Conservation (phyloP, 1,284 basidiomycete genomes). For the Coniferiporia sulphurascens region DNA sequence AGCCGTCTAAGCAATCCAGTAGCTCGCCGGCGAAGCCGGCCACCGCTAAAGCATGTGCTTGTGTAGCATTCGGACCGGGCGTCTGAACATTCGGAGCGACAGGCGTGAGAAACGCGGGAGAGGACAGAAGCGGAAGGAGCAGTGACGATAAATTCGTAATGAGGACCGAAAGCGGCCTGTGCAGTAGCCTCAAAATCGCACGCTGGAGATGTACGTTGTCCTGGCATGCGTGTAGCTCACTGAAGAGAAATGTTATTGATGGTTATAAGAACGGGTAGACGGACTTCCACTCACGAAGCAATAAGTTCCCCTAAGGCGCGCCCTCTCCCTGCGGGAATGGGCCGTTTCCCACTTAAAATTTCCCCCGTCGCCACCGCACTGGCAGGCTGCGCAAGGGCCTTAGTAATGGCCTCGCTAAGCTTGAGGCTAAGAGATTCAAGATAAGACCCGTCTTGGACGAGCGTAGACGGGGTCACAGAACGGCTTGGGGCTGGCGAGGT, state of each 20-base stretch:
- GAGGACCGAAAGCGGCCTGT: slow-evolving; percentile 69
- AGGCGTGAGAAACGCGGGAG: slow-evolving; percentile 52
- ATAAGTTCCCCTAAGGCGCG: slow-evolving; percentile 60
- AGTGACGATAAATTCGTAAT: slow-evolving; percentile 62
- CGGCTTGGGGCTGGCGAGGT: slow-evolving; percentile 36
- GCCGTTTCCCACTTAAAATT: slow-evolving; percentile 54
- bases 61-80: slow-evolving; percentile 56
- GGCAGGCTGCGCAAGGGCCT: slow-evolving; percentile 58
- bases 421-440: slow-evolving; percentile 69
- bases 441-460: slow-evolving; percentile 73
- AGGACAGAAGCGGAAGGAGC: slow-evolving; percentile 60
- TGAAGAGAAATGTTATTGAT: slow-evolving; percentile 27
- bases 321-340: slow-evolving; percentile 67
- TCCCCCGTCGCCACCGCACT: slow-evolving; percentile 43
- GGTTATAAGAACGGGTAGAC: slow-evolving; percentile 21
- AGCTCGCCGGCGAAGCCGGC: slow-evolving; percentile 68
- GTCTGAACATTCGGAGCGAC: slow-evolving; percentile 45
- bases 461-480: slow-evolving; percentile 37
- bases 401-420: slow-evolving; percentile 75
- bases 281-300: slow-evolving; percentile 47
- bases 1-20: slow-evolving; percentile 60
- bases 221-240: slow-evolving; percentile 60
- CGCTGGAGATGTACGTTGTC: slow-evolving; percentile 60
- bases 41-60: slow-evolving; percentile 63
- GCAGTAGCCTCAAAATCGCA: slow-evolving; percentile 66